phyloP scores from a whole-genome alignment of 768 basidiomycete species.

The Mycena amicta region DNA sequence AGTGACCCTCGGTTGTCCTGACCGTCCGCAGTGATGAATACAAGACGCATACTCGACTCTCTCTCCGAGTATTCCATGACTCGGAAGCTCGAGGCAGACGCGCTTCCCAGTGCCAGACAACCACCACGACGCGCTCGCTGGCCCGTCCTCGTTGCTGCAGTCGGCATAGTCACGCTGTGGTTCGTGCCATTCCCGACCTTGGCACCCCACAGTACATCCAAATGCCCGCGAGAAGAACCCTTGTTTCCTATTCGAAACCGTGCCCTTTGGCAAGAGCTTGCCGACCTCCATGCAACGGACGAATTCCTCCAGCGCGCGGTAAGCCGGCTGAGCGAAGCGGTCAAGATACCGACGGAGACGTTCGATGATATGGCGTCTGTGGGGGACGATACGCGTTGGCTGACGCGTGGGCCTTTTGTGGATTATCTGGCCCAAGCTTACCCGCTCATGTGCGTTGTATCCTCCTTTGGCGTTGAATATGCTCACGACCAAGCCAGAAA shows the following conservation, averaged over 20 bases:
- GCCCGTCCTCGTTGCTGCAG: background rate
- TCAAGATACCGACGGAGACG: conserved; percentile 45
- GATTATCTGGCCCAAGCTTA: conserved; percentile 46
- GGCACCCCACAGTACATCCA: no score
- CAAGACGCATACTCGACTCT: no score
- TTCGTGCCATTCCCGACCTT: no score
- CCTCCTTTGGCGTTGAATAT: no score
- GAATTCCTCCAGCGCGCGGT: conserved; percentile 32
- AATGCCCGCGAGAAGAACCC: conserved; percentile 6
- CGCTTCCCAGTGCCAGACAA: conserved; percentile 1
- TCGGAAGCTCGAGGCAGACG: background rate
- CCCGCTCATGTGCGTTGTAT: conserved; percentile 49
- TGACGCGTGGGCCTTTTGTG: conserved; percentile 39
- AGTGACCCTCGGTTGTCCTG: no score
- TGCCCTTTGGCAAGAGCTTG: conserved; percentile 14
- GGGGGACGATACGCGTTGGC: conserved; percentile 50
- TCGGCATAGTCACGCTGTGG: background rate
- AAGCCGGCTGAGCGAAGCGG: conserved; percentile 36
- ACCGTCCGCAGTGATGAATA: no score
- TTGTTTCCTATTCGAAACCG: conserved; percentile 6
- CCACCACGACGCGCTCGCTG: conserved; percentile 6
- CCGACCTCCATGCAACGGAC: conserved; percentile 19
- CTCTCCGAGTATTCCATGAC: background rate
- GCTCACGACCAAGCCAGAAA: background rate
- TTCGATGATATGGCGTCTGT: conserved; percentile 50